phyloP scores from a whole-genome alignment of 768 basidiomycete genomes.

The Tremella yokohamensis region DNA sequence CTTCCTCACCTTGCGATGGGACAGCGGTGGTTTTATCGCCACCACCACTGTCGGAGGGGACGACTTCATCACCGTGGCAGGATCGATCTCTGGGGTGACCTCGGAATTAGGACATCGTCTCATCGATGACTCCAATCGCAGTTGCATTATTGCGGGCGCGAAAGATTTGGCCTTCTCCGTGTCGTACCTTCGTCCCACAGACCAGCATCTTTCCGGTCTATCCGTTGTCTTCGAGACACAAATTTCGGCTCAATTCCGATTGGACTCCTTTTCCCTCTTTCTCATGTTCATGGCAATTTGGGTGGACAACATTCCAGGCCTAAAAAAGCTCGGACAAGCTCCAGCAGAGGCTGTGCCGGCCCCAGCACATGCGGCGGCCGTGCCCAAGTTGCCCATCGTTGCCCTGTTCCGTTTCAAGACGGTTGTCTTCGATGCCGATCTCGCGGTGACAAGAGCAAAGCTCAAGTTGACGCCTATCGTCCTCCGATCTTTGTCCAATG shows the following conservation, averaged over 20 bases:
- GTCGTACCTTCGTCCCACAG: conserved; percentile 57
- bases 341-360: conserved; percentile 33
- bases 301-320: conserved; percentile 31
- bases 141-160: conserved; percentile 63
- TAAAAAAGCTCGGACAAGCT: conserved; percentile 30
- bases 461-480: conserved; percentile 65
- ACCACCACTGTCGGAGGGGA: conserved; percentile 70
- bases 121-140: conserved; percentile 35
- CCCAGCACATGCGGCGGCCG: background rate
- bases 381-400: conserved; percentile 56
- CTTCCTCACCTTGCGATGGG: conserved; percentile 83
- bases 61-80: conserved; percentile 62
- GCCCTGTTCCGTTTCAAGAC: conserved; percentile 69
- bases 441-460: conserved; percentile 71
- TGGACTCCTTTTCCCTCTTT: conserved; percentile 84
- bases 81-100: conserved; percentile 74
- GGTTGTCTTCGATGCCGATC: conserved; percentile 71
- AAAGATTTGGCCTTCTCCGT: conserved; percentile 73
- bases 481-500: conserved; percentile 65
- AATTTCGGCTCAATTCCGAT: conserved; percentile 70
- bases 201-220: conserved; percentile 56
- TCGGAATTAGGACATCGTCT: conserved; percentile 68
- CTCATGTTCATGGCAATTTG: conserved; percentile 62
- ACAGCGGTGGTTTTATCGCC: conserved; percentile 85
- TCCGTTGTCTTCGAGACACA: conserved; percentile 81